phyloP scores from a whole-genome alignment of 345 rosid genomes.

The Punica granatum region DNA sequence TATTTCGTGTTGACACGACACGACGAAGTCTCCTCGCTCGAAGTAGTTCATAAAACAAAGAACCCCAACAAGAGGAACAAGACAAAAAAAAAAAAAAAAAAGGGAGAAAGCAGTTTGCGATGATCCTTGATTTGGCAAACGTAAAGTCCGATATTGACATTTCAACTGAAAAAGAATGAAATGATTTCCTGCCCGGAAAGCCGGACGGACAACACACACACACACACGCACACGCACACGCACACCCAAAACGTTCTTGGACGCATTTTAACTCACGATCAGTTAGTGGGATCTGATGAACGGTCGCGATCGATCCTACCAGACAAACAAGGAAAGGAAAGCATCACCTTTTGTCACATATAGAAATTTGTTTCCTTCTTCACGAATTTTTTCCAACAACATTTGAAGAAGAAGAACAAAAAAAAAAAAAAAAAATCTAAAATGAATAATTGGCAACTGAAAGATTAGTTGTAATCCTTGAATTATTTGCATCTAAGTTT shows the following conservation, averaged over 20 bases:
- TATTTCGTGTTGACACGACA: too few relatives aligned
- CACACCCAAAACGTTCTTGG: background rate
- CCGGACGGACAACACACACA: too few relatives aligned
- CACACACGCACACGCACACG: too few relatives aligned
- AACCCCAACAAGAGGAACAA: too few relatives aligned
- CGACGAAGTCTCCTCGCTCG: too few relatives aligned
- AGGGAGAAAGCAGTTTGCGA: background rate
- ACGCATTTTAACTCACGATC: background rate
- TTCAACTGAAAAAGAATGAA: background rate
- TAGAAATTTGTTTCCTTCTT: background rate
- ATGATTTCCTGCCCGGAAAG: background rate
- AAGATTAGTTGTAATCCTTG: too few relatives aligned
- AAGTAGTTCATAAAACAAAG: too few relatives aligned
- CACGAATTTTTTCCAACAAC: background rate
- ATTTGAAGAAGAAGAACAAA: background rate
- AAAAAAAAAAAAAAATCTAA: too few relatives aligned
- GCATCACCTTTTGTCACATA: background rate
- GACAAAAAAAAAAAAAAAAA: too few relatives aligned
- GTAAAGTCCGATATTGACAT: background rate
- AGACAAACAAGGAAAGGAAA: background rate
- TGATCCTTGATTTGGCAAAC: too few relatives aligned
- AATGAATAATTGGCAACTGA: too few relatives aligned
- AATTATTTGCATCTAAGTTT: too few relatives aligned
- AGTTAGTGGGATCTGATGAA: background rate
- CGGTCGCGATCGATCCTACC: slow-evolving; percentile 1